Conservation (phyloP, 768 basidiomycete genomes). For the Leccinum imitatum region DNA sequence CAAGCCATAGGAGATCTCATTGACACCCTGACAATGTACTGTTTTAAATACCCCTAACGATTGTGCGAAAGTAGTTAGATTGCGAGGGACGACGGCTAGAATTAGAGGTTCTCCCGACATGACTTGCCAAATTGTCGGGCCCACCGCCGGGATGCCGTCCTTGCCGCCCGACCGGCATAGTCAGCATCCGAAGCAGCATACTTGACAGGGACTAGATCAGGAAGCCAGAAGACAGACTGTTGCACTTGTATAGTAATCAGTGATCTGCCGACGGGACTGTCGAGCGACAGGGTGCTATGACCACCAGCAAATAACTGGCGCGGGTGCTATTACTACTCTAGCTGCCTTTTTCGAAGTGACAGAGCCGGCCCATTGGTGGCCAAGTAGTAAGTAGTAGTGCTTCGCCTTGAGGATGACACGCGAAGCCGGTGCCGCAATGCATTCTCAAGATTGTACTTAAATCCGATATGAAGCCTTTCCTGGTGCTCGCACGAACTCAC, state of each 20-base stretch:
- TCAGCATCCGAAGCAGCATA: background rate
- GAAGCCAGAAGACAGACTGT: background rate
- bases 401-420: background rate
- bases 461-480: conserved; percentile 6
- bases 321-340: background rate
- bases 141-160: background rate
- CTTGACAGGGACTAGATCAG: background rate
- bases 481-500: conserved; percentile 4
- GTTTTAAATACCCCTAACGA: background rate
- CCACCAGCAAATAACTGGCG: background rate
- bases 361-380: conserved; percentile 12
- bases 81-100: conserved; percentile 1
- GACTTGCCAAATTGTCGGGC: background rate
- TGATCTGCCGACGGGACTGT: background rate
- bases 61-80: conserved; percentile 10
- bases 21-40: background rate
- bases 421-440: background rate
- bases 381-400: background rate
- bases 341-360: conserved; percentile 8
- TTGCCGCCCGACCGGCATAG: background rate
- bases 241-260: no score
- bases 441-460: conserved; percentile 11
- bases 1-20: background rate
- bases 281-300: background rate
- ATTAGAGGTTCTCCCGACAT: background rate